phyloP scores from a whole-genome alignment of 257 asterid species.

The Lycium ferocissimum region DNA sequence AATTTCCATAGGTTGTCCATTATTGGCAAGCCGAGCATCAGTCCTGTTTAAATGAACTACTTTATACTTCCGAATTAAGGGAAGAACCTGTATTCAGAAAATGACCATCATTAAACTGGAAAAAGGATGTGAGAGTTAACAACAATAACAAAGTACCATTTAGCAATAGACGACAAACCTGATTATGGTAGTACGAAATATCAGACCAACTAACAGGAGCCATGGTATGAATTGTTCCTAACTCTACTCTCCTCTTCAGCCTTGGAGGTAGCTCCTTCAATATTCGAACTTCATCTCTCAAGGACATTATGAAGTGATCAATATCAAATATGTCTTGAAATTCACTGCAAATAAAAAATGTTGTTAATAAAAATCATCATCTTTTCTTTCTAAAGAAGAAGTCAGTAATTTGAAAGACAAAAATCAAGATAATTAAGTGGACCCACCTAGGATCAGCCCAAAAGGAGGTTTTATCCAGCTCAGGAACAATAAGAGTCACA shows the following conservation, averaged over 20 bases:
- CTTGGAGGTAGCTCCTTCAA: slow-evolving; percentile 67
- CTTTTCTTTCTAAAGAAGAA: slow-evolving; percentile 5
- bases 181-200: slow-evolving; percentile 64
- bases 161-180: slow-evolving; percentile 46
- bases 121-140: background rate
- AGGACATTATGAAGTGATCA: slow-evolving; percentile 63
- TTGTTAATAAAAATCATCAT: background rate
- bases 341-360: slow-evolving; percentile 53
- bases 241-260: slow-evolving; percentile 59
- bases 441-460: slow-evolving; percentile 77
- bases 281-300: slow-evolving; percentile 77
- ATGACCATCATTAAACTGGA: slow-evolving; percentile 26
- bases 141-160: background rate
- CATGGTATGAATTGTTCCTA: slow-evolving; percentile 55
- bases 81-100: slow-evolving; percentile 44
- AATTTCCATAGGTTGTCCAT: slow-evolving; percentile 42
- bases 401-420: slow-evolving; percentile 16
- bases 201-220: slow-evolving; percentile 82
- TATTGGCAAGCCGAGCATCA: slow-evolving; percentile 51
- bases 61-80: slow-evolving; percentile 42
- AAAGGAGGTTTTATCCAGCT: slow-evolving; percentile 75
- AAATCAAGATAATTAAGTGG: background rate
- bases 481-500: slow-evolving; percentile 69
- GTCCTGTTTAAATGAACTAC: slow-evolving; percentile 49
- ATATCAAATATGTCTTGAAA: slow-evolving; percentile 73